A percentile compares a stretch with the other conserved stretches of the same genome.
Evolutionary conservation across 208 protist species (phyloP).

Genomic region (Trypanosoma melophagium): DNA sequence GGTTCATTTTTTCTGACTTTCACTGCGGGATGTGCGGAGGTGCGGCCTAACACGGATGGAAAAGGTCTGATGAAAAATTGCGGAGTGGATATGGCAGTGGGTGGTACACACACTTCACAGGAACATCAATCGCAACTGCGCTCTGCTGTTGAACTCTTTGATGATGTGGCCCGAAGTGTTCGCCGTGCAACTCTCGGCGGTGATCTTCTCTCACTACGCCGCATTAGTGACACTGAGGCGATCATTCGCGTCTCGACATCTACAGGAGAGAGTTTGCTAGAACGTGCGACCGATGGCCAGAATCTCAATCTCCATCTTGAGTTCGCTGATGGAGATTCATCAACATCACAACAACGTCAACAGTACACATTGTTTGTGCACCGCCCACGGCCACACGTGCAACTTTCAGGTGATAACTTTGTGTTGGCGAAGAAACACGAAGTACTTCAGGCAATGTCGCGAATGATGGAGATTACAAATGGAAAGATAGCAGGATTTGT

Average conservation of each 20-base stretch:
- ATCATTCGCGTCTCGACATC: slow-evolving; percentile 17
- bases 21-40: background rate
- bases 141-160: slow-evolving; percentile 21
- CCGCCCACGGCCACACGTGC: slow-evolving; percentile 14
- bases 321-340: too few species aligned
- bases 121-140: too few species aligned
- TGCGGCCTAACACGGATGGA: background rate
- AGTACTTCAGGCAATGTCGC: slow-evolving; percentile 35
- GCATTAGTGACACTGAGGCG: slow-evolving; percentile 27
- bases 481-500: slow-evolving; percentile 34
- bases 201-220: slow-evolving; percentile 30
- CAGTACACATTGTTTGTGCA: background rate
- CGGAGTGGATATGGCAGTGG: too few species aligned
- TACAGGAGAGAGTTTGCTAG: slow-evolving; percentile 14
- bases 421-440: slow-evolving; percentile 34
- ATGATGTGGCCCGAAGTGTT: slow-evolving; percentile 24
- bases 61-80: background rate
- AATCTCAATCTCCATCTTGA: background rate
- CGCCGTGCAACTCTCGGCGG: slow-evolving; percentile 25
- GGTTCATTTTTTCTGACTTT: background rate
- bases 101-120: too few species aligned
- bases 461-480: slow-evolving; percentile 27
- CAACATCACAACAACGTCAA: background rate
- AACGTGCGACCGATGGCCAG: slow-evolving; percentile 1
- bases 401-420: slow-evolving; percentile 21